Percentiles rank a stretch among this genome's conserved stretches.
Conservation (phyloP, 352 stramenopile species). For the Phytophthora megakarya region DNA sequence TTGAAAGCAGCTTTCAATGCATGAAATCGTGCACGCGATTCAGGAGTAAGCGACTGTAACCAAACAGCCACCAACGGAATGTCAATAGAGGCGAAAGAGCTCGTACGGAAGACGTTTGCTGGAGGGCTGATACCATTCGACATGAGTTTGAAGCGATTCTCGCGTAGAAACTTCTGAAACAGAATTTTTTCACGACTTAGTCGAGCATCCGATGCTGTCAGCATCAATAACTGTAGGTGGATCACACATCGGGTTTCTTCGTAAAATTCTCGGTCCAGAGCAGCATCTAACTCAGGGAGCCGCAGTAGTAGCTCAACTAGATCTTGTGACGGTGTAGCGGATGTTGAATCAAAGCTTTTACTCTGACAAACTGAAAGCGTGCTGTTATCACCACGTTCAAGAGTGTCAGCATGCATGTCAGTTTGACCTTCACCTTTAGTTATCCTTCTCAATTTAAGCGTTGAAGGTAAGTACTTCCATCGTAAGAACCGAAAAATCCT, state of each 20-base stretch:
- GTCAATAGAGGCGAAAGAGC: conserved; percentile 89
- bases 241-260: conserved; percentile 92
- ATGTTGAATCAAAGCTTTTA: conserved; percentile 19
- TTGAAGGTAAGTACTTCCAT: conserved; percentile 55
- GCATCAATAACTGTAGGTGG: conserved; percentile 90
- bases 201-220: conserved; percentile 87
- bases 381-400: conserved; percentile 28
- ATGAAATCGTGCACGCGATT: conserved; percentile 90
- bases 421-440: neutral
- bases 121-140: conserved; percentile 92
- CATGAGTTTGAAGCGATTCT: conserved; percentile 95
- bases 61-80: conserved; percentile 91
- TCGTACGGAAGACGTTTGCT: conserved; percentile 89
- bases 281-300: conserved; percentile 72
- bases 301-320: conserved; percentile 67
- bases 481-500: conserved; percentile 50
- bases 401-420: conserved; percentile 17
- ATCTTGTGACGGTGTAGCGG: conserved; percentile 38
- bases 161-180: conserved; percentile 93
- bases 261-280: conserved; percentile 77
- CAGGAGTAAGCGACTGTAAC: conserved; percentile 82
- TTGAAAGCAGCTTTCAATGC: conserved; percentile 88
- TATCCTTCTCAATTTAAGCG: conserved; percentile 21
- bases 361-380: neutral
- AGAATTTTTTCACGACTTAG: conserved; percentile 90